Evolutionary conservation across 129 eudicot species (phyloP).

Genomic region (Heracleum sosnowskyi): DNA sequence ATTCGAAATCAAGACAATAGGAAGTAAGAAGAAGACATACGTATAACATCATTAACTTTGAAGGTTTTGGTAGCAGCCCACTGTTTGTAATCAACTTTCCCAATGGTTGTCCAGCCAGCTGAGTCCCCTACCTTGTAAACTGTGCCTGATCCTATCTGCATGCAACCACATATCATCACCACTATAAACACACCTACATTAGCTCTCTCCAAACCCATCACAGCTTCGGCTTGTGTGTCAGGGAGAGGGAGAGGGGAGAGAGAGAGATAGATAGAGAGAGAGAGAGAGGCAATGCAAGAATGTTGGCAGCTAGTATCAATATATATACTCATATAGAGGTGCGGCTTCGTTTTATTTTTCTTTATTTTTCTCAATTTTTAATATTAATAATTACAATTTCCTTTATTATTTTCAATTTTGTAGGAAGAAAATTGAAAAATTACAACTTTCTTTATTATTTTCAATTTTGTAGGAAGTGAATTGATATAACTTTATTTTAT

Average conservation of each 20-base stretch:
- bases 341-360: too few species aligned
- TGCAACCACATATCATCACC: constrained; percentile 5
- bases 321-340: too few species aligned
- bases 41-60: constrained; percentile 52
- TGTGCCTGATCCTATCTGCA: constrained; percentile 29
- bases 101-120: constrained; percentile 92
- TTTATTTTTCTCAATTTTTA: too few species aligned
- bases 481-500: too few species aligned
- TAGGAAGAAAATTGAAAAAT: too few species aligned
- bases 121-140: constrained; percentile 72
- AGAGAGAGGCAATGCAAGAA: background rate
- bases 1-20: background rate
- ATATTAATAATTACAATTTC: too few species aligned
- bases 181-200: constrained; percentile 15
- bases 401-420: too few species aligned
- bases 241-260: too few species aligned
- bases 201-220: constrained; percentile 9
- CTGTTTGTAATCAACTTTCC: constrained; percentile 64
- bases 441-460: too few species aligned
- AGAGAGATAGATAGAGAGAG: too few species aligned
- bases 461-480: too few species aligned
- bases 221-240: background rate
- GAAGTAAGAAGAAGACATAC: constrained; percentile 26
- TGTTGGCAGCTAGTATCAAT: background rate
- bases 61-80: constrained; percentile 81